Base-by-base conservation (phyloP, 176 grass and related monocot species). In the Zizania latifolia region DNA sequence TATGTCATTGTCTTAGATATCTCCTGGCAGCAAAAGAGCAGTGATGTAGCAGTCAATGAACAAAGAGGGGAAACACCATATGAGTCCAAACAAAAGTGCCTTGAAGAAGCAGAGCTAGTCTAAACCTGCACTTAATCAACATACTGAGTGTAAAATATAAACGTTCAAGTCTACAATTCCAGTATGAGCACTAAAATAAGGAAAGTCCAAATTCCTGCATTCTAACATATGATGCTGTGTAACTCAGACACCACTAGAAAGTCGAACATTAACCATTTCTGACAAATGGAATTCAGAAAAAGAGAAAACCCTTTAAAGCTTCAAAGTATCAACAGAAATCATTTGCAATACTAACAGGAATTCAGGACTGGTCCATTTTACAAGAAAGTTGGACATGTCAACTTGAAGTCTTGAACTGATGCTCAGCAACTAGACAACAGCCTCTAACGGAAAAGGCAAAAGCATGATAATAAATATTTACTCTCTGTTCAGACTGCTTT, bases 11-110 rank as follows among this genome's bases (percentile, higher is more conserved):
- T 78, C 11, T 58, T 68, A 8, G 79, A 71, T 65, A 75, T 60
- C 34, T 74, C 79, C 90, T 86, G 39, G 8, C 27, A 76, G 13
- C 7, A 80, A 82, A 81, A 78, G 19, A 71, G 15, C 14, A 72
- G 28, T 31, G 4, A 31, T 30, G 72, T 43, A 83, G 56, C 60
- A 60, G 12, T 29, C 21, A 82, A 79, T 55, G 12, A 48, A 38
- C 23, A 38, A 14, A 62, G 24, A 71, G 28, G 57, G 2, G 29
- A 62, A 77, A 71, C 8, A 77, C 37, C 6, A 28, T 62, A 29
- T 4, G 15, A 13, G 22, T 71, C 19, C 9, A 3, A 77, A 11
- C 62, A 71, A 74, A 86, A 53, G 22, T 10, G 34, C 2, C 9
- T 40, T 40, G 33, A 79, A 35, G 21, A 43, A 28, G 28, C 33